Evolutionary conservation across 805 yeast genomes (phyloP), one percentile per base, ranked within the genome.

Genomic region (Nakazawaea pomicola): DNA sequence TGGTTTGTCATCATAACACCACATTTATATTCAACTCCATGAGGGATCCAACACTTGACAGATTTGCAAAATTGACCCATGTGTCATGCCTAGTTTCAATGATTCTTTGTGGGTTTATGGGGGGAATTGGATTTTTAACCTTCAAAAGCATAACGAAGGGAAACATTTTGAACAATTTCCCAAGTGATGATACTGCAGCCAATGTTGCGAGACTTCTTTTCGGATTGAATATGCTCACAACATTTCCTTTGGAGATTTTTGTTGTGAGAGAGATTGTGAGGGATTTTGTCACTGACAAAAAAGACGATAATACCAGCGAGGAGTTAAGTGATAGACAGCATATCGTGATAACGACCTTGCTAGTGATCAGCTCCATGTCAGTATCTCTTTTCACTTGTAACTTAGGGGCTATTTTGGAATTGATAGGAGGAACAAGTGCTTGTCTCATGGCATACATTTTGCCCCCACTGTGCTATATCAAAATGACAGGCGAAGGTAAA

Each of bases 1-100:
- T 91, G 49, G 97, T 90, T 3, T 90, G 98, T 56, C 98, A 90
- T 56, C 98, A 90, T 59, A 90, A 90, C 57, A 88, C 97, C 0
- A 77, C 91, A 21, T 83, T 90, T 54, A 91, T 90, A 33, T 90
- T 81, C 64, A 87, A 86, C 55, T 87, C 96, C 0, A 71, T 91
- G 54, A 74, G 73, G 48, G 75, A 74, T 16, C 91, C 95, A 5
- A 79, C 95, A 3, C 56, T 88, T 49, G 80, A 78, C 47, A 69
- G 90, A 46, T 90, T 90, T 56, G 72, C 85, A 32, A 68, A 63
- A 30, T 73, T 90, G 19, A 89, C 96, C 1, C 98, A 91, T 57
- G 73, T 84, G 48, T 83, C 95, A 9, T 87, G 95, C 40, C 69
- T 76, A 6, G 76, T 90, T 0, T 85, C 96, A 0, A 83, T 88